These are phyloP conservation scores for Aspergillus calidoustus DNA, from an alignment of 2,329 filamentous ascomycete genomes.

Conservation along the genomic window DNA sequence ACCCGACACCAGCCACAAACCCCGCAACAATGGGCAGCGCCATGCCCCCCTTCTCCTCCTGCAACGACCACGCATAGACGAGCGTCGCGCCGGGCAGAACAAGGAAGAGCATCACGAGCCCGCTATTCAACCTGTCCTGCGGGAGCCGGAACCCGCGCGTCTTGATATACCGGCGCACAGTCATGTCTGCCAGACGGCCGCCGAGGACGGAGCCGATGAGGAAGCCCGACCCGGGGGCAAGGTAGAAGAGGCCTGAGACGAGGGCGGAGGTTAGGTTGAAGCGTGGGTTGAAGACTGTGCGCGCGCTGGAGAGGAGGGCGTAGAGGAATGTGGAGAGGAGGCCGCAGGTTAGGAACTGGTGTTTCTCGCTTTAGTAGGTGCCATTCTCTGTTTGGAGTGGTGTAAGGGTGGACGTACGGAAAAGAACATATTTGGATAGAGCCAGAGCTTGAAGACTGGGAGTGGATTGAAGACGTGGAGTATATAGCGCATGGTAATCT, in stretches of 20 bases:
- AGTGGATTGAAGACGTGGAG: slow-evolving; percentile 63
- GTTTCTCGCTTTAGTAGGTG: background rate
- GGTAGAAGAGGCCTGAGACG: slow-evolving; percentile 73
- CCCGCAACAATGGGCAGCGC: slow-evolving; percentile 69
- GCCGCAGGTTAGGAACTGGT: slow-evolving; percentile 42
- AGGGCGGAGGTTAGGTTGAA: slow-evolving; percentile 70
- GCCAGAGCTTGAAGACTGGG: slow-evolving; percentile 63
- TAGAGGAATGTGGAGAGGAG: slow-evolving; percentile 75
- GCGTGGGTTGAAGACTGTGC: slow-evolving; percentile 74
- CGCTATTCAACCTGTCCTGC: slow-evolving; percentile 69
- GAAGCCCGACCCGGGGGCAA: slow-evolving; percentile 73
- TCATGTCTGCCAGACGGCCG: slow-evolving; percentile 69
- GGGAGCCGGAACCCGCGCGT: slow-evolving; percentile 67
- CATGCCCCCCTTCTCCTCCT: slow-evolving; percentile 59
- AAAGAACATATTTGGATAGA: slow-evolving; percentile 71
- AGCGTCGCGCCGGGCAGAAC: slow-evolving; percentile 67
- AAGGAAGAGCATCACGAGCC: slow-evolving; percentile 60
- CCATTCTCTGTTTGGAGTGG: slow-evolving; percentile 54
- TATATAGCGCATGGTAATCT: slow-evolving; percentile 45
- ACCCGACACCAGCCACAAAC: slow-evolving; percentile 72
- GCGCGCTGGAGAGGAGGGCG: slow-evolving; percentile 68
- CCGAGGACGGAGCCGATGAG: slow-evolving; percentile 71
- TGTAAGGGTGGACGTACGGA: slow-evolving; percentile 49
- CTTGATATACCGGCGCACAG: slow-evolving; percentile 66
- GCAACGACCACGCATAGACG: slow-evolving; percentile 69